Evolutionary conservation across 345 rosid genomes (phyloP), one percentile per base, ranked within the genome.

Genomic region (Gossypium sturtianum): DNA sequence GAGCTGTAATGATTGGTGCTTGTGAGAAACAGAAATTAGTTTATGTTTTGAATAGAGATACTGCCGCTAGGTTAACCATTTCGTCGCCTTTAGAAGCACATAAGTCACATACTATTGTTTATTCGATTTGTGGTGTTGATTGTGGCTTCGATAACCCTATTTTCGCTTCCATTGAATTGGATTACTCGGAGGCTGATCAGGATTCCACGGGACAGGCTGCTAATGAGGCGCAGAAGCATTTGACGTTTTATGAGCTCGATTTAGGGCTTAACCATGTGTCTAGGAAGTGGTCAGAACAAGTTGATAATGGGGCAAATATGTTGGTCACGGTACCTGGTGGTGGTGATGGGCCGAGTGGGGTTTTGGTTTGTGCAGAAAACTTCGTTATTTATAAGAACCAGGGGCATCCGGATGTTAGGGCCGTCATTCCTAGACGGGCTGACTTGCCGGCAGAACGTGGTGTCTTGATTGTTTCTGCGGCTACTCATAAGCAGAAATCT

Each of bases 251-350:
- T 47, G 99, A 93, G 83, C 96, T 95, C 11, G 98, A 95, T 87
- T 82, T 94, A 81, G 91, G 98, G 68, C 96, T 95, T 75, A 95
- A 95, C 71, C 99, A 95, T 71, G 99, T 95, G 2, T 95, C 99
- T 34, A 83, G 99, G 76, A 95, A 93, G 77, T 95, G 99, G 98
- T 91, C 98, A 0, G 98, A 95, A 57, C 86, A 88, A 1, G 98
- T 95, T 71, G 98, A 95, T 70, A 94, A 92, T 70, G 99, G 96
- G 20, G 99, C 99, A 9, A 93, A 95, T 76, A 83, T 93, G 97
- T 90, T 95, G 59, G 98, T 95, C 77, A 93, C 96, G 0, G 99
- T 95, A 8, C 99, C 99, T n/a, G 99, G 99, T 66, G 99, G 97
- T 52, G 91, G 86, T 17, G 98, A 93, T 83, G 99, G 99, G 17